Evolutionary conservation across 1,139 yeast species (phyloP).

Genomic region (Komagataea norvegica): DNA sequence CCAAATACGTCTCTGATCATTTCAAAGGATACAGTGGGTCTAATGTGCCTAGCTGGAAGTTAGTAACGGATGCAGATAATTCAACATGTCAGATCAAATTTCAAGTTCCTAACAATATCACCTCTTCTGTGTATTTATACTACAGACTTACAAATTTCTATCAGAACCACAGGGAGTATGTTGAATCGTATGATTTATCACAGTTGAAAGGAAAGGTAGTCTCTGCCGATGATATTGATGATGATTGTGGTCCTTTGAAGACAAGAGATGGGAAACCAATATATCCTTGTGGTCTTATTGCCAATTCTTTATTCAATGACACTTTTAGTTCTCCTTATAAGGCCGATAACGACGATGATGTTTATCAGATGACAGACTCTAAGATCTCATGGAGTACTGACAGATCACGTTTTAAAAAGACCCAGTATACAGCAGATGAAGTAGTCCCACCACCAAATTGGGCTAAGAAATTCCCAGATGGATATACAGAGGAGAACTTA

Average conservation of each 20-base stretch:
- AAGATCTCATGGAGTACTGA: conserved; percentile 71
- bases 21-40: conserved; percentile 36
- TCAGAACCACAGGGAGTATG: conserved; percentile 77
- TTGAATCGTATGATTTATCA: conserved; percentile 59
- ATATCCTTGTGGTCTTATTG: conserved; percentile 78
- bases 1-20: conserved; percentile 48
- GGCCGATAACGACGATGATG: conserved; percentile 36
- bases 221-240: conserved; percentile 38
- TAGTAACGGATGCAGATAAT: conserved; percentile 33
- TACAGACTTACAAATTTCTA: conserved; percentile 69
- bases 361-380: conserved; percentile 45
- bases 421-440: conserved; percentile 51
- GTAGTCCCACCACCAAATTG: conserved; percentile 80
- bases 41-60: conserved; percentile 50
- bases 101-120: conserved; percentile 52
- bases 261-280: conserved; percentile 45
- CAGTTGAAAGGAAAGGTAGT: conserved; percentile 66
- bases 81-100: conserved; percentile 52
- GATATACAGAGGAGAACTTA: conserved; percentile 60
- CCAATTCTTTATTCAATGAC: conserved; percentile 73
- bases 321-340: conserved; percentile 49
- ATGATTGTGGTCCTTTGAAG: conserved; percentile 58
- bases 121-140: conserved; percentile 59
- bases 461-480: conserved; percentile 60
- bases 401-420: conserved; percentile 51